A percentile compares a stretch with the other conserved stretches of the same genome.
Conservation (phyloP, 495 filamentous ascomycete genomes). For the Hypoxylon fragiforme region DNA sequence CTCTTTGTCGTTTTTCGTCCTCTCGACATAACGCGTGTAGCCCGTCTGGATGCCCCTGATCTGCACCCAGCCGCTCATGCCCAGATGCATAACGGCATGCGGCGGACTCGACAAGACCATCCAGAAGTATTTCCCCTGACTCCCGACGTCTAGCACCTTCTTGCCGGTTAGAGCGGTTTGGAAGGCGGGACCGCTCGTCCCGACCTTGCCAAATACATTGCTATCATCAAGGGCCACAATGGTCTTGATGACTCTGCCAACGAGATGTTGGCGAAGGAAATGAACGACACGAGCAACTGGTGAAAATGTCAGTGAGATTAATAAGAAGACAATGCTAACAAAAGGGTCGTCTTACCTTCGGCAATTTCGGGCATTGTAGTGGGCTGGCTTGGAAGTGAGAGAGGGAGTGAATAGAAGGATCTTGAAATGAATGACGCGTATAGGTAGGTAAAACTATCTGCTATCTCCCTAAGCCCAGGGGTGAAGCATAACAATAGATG, state of each 20-base stretch:
- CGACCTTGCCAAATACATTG: constrained; percentile 85
- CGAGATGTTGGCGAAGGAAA: constrained; percentile 76
- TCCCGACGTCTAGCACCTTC: constrained; percentile 71
- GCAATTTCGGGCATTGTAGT: constrained; percentile 76
- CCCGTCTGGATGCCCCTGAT: constrained; percentile 74
- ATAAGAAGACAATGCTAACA: neutral
- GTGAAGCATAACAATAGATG: no score
- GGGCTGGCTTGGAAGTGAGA: neutral
- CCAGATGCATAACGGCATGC: constrained; percentile 89
- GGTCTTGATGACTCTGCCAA: constrained; percentile 75
- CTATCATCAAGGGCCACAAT: constrained; percentile 74
- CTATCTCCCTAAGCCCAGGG: no score
- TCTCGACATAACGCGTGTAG: constrained; percentile 71
- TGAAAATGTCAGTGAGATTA: constrained; percentile 19
- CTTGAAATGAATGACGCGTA: no score
- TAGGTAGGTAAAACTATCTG: no score
- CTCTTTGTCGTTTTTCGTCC: constrained; percentile 58
- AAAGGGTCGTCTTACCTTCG: constrained; percentile 54
- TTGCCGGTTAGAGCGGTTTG: constrained; percentile 73
- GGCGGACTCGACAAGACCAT: constrained; percentile 61
- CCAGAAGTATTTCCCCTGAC: constrained; percentile 97
- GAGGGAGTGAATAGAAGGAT: no score
- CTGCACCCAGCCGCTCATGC: constrained; percentile 87
- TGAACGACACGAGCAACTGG: constrained; percentile 86
- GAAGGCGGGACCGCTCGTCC: constrained; percentile 73